A percentile compares a stretch with the other conserved stretches of the same genome.
These are phyloP conservation scores for Mycena amicta DNA, from an alignment of 768 basidiomycete genomes.

Conservation along the genomic window DNA sequence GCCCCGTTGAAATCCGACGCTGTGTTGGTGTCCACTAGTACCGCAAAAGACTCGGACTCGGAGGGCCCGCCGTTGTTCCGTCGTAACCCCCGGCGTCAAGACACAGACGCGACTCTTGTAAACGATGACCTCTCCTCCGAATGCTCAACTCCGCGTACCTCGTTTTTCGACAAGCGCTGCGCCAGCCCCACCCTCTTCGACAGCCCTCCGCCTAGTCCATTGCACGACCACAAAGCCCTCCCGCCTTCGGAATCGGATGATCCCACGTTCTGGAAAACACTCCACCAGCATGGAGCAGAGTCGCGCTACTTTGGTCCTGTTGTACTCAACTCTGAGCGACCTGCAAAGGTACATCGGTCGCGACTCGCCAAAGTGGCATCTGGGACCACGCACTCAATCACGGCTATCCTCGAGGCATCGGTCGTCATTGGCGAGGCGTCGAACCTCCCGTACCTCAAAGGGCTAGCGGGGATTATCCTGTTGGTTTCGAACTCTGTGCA, in stretches of 20 bases:
- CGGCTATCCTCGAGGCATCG: conserved; percentile 7
- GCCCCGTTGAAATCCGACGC: conserved; percentile 1
- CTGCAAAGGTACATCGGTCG: conserved; percentile 12
- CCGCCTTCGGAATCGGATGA: conserved; percentile 19
- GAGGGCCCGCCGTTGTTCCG: conserved; percentile 5
- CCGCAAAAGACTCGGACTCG: not conserved
- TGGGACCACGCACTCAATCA: conserved; percentile 14
- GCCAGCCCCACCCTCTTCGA: conserved; percentile 19
- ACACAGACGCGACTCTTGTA: conserved; percentile 20
- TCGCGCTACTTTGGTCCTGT: conserved; percentile 18
- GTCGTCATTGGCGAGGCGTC: conserved; percentile 20
- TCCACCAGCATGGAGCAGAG: not conserved
- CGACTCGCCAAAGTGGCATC: conserved; percentile 16
- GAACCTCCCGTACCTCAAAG: conserved; percentile 23
- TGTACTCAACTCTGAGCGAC: conserved; percentile 11
- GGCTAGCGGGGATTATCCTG: conserved; percentile 22
- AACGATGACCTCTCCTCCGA: conserved; percentile 11
- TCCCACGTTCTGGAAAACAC: conserved; percentile 18
- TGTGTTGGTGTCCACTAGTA: not conserved
- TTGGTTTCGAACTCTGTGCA: conserved; percentile 20
- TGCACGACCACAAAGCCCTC: not conserved
- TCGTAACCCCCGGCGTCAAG: conserved; percentile 6
- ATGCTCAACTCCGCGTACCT: conserved; percentile 9
- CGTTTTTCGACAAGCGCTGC: conserved; percentile 18
- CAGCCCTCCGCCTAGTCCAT: conserved; percentile 9